Evolutionary conservation across 306 rosid species (phyloP).

Genomic region (Dalbergia cochinchinensis): DNA sequence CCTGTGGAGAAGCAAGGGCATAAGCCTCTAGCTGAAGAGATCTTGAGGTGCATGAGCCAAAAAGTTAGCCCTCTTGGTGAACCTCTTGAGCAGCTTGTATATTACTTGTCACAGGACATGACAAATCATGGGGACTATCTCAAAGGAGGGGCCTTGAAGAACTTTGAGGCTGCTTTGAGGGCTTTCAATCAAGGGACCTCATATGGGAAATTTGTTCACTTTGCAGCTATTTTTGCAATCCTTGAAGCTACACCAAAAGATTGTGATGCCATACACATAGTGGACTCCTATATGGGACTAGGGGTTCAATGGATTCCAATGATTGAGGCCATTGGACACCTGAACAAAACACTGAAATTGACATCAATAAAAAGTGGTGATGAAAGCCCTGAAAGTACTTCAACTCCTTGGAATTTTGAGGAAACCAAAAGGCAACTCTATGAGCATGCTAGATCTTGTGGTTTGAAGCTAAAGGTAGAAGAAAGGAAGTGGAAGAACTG

Average conservation of each 20-base stretch:
- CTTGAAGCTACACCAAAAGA: slow-evolving; percentile 60
- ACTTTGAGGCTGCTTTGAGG: slow-evolving; percentile 45
- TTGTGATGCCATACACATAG: slow-evolving; percentile 56
- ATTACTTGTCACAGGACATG: slow-evolving; percentile 53
- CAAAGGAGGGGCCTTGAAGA: slow-evolving; percentile 61
- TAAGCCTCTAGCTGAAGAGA: slow-evolving; percentile 49
- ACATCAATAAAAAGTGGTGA: slow-evolving; percentile 60
- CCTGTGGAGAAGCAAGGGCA: slow-evolving; percentile 63
- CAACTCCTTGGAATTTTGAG: slow-evolving; percentile 51
- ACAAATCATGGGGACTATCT: slow-evolving; percentile 48
- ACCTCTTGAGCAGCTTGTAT: slow-evolving; percentile 61
- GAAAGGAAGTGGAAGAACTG: slow-evolving; percentile 57
- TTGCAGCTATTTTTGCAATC: slow-evolving; percentile 60
- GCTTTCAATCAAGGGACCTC: slow-evolving; percentile 61
- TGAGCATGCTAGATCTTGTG: slow-evolving; percentile 56
- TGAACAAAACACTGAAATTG: slow-evolving; percentile 53
- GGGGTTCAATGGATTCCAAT: slow-evolving; percentile 66
- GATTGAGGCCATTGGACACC: slow-evolving; percentile 52
- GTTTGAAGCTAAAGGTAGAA: slow-evolving; percentile 62
- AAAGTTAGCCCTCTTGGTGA: slow-evolving; percentile 62
- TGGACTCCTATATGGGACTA: slow-evolving; percentile 61
- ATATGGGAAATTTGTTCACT: slow-evolving; percentile 60
- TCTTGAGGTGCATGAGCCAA: slow-evolving; percentile 56
- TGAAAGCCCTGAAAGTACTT: slow-evolving; percentile 32
- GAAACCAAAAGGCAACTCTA: slow-evolving; percentile 54